These are phyloP conservation scores for Anacardium occidentale DNA, from an alignment of 345 rosid genomes.

Conservation along the genomic window DNA sequence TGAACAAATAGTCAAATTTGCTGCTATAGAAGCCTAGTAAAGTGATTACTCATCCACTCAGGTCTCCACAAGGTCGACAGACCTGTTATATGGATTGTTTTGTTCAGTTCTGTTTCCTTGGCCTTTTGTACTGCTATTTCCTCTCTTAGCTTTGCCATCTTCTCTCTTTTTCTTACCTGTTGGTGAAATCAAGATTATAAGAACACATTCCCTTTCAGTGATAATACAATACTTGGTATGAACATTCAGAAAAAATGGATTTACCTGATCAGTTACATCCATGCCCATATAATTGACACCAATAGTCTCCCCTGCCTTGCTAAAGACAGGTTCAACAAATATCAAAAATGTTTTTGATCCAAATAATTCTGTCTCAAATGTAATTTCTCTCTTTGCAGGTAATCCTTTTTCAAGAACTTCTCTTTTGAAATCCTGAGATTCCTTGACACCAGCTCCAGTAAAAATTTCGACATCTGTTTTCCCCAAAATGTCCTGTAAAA, in stretches of 20 bases:
- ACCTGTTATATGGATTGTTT: constrained; percentile 98
- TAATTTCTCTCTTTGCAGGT: constrained; percentile 91
- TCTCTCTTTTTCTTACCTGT: constrained; percentile 82
- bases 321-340: constrained; percentile 85
- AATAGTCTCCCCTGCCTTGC: constrained; percentile 79
- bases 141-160: constrained; percentile 82
- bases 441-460: constrained; percentile 86
- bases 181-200: constrained; percentile 20
- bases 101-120: constrained; percentile 89
- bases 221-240: constrained; percentile 2
- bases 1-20: constrained; percentile 4
- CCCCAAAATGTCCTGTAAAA: constrained; percentile 75
- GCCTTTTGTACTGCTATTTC: constrained; percentile 97
- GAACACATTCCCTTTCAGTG: constrained; percentile 1
- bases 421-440: constrained; percentile 87
- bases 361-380: constrained; percentile 78
- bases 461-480: constrained; percentile 91
- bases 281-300: constrained; percentile 97
- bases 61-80: background rate
- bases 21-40: constrained; percentile 3
- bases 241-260: constrained; percentile 4
- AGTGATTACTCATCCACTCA: constrained; percentile 4
- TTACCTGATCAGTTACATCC: constrained; percentile 96
- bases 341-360: constrained; percentile 89
- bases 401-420: constrained; percentile 86